phyloP scores from a whole-genome alignment of 176 grass and related monocot species.

The Aegilops speltoides region DNA sequence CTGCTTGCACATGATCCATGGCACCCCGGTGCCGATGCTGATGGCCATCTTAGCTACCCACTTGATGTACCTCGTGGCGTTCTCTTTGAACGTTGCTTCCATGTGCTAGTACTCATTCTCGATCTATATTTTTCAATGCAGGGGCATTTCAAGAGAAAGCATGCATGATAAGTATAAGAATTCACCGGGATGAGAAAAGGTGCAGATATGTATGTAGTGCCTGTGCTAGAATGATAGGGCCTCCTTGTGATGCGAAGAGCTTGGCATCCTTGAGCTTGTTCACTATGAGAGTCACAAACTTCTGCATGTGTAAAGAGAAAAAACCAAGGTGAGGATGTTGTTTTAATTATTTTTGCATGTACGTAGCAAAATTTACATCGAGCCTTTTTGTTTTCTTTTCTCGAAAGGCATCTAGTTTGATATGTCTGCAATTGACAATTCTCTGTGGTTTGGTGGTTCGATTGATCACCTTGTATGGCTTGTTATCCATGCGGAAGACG shows the following conservation, averaged over 20 bases:
- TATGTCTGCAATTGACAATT: not conserved
- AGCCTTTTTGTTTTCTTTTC: not conserved
- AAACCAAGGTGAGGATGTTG: not conserved
- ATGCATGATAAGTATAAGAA: too few relatives aligned
- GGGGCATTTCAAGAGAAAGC: not conserved
- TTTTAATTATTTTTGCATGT: not conserved
- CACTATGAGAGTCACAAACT: constrained; percentile 54
- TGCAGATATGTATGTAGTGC: constrained; percentile 8
- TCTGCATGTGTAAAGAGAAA: constrained; percentile 8
- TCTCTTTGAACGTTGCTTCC: constrained; percentile 45
- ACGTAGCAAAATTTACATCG: not conserved
- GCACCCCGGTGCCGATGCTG: constrained; percentile 44
- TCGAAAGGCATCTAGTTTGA: too few relatives aligned
- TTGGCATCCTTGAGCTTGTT: constrained; percentile 71
- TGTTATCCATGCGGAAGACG: constrained; percentile 66
- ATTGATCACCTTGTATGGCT: constrained; percentile 72
- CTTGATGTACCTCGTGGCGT: constrained; percentile 55
- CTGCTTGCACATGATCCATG: constrained; percentile 96
- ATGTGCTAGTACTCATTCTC: constrained; percentile 89
- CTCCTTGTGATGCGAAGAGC: constrained; percentile 77
- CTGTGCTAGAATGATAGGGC: constrained; percentile 88
- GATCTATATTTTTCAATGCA: constrained; percentile 31
- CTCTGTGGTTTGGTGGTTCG: not conserved
- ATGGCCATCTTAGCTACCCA: constrained; percentile 71
- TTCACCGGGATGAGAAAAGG: not conserved